Evolutionary conservation across 192 early-diverging fungal genomes (phyloP), one percentile per base, ranked within the genome.

Genomic region (Tieghemiomyces parasiticus): DNA sequence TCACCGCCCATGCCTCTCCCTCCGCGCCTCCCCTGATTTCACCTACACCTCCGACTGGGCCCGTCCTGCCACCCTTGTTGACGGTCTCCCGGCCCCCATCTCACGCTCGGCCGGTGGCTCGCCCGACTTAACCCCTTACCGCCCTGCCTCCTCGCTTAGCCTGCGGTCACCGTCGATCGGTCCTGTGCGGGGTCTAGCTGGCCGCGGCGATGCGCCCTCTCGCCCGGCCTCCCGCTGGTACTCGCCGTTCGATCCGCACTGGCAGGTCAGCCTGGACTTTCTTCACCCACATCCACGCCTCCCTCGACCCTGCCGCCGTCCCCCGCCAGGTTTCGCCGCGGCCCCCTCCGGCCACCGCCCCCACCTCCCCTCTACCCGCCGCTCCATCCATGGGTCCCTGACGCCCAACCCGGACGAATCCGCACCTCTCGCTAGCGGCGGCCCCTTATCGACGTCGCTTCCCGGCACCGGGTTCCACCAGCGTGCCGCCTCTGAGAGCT

Each of bases 221-320:
- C 26, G 26, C 26, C 30, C 13, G 30, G 26, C 16, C 24, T 30
- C 24, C 50, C 30, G 32, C 10, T 58, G 55, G 55, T 58, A 31
- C 35, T 58, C 55, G 8, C 55, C 55, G 3, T 58, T 58, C 35
- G 35, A 58, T 34, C 55, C 55, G 4, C 55, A 58, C 33, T 58
- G 55, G 55, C 32, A 58, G 35, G 55, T 58, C n/a, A 58, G 55
- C 55, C 55, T 58, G 1, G 55, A 58, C 26, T 58, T 58, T 58
- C 32, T 58, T 13, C 16, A 35, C 1, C 10, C 55, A 0, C 32
- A 58, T 6, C 32, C 34, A 20, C 55, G 35, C 8, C 26, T 24
- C 1, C 35, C 12, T 22, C 55, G 32, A 38, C 12, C 12, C 26
- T 26, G 22, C 13, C 26, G 49, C 24, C 55, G 55, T 0, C 55